A percentile compares a stretch with the other conserved stretches of the same genome.
These are phyloP conservation scores for Penicillium sp. DNA, from an alignment of 2,329 filamentous ascomycete genomes.

Conservation along the genomic window DNA sequence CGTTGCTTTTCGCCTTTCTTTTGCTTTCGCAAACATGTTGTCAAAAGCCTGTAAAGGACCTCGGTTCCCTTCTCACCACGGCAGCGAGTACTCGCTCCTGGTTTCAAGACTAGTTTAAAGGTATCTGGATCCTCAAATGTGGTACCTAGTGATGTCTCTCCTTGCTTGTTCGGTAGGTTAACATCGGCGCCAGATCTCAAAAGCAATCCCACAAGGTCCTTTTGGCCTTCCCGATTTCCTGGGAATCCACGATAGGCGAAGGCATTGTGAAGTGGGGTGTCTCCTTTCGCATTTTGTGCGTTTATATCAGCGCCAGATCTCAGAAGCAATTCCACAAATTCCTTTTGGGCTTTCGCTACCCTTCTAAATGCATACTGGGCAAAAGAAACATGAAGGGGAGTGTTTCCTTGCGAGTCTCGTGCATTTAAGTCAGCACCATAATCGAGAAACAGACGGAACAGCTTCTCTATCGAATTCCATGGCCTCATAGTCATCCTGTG, in stretches of 20 bases:
- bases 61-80: not conserved
- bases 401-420: too few relatives aligned
- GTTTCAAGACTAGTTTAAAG: not conserved
- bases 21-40: not conserved
- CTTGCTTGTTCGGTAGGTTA: not conserved
- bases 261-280: not conserved
- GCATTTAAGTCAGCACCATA: not conserved
- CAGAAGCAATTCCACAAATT: too few relatives aligned
- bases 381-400: too few relatives aligned
- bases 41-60: not conserved
- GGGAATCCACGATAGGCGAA: accelerated
- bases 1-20: not conserved
- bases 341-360: too few relatives aligned
- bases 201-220: not conserved
- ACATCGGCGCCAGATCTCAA: not conserved
- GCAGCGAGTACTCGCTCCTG: not conserved
- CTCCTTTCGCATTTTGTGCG: not conserved
- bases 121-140: not conserved
- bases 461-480: not conserved
- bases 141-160: not conserved
- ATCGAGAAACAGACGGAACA: not conserved
- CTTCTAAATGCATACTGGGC: too few relatives aligned
- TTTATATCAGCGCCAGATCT: not conserved
- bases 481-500: not conserved
- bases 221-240: not conserved